phyloP scores from a whole-genome alignment of 176 grass and related monocot species.

The Carex pumila region DNA sequence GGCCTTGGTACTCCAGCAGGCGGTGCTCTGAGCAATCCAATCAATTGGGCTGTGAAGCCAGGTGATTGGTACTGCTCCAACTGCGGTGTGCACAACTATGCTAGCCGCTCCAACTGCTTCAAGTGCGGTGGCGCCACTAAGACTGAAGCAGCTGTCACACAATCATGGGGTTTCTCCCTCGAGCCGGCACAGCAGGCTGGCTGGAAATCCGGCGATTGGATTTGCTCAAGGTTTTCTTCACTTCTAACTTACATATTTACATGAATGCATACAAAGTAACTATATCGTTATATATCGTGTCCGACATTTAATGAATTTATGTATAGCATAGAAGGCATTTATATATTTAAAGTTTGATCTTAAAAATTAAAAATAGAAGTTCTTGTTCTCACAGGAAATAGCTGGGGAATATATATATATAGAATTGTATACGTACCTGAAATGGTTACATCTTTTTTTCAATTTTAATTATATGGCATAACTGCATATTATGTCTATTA shows the following conservation, averaged over 20 bases:
- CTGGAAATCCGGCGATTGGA: slow-evolving; percentile 89
- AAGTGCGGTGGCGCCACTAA: slow-evolving; percentile 66
- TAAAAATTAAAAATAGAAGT: no score
- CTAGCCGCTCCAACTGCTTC: slow-evolving; percentile 64
- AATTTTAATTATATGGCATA: neutral
- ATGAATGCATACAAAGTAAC: neutral
- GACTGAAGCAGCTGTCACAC: slow-evolving; percentile 45
- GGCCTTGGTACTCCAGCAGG: slow-evolving; percentile 18
- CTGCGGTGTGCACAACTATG: slow-evolving; percentile 76
- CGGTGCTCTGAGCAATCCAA: neutral
- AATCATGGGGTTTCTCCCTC: slow-evolving; percentile 55
- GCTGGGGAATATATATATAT: neutral
- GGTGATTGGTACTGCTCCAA: slow-evolving; percentile 82
- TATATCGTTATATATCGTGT: neutral
- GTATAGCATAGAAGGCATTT: neutral
- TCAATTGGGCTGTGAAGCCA: slow-evolving; percentile 79
- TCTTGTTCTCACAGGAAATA: neutral
- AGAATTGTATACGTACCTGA: neutral
- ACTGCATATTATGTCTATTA: neutral
- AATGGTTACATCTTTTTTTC: neutral
- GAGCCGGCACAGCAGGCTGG: slow-evolving; percentile 25
- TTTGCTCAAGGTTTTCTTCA: slow-evolving; percentile 49
- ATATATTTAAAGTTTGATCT: no score
- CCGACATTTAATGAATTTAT: neutral
- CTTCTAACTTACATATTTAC: neutral